Conservation (phyloP, 2,329 filamentous ascomycete species). For the Sclerotinia trifoliorum region DNA sequence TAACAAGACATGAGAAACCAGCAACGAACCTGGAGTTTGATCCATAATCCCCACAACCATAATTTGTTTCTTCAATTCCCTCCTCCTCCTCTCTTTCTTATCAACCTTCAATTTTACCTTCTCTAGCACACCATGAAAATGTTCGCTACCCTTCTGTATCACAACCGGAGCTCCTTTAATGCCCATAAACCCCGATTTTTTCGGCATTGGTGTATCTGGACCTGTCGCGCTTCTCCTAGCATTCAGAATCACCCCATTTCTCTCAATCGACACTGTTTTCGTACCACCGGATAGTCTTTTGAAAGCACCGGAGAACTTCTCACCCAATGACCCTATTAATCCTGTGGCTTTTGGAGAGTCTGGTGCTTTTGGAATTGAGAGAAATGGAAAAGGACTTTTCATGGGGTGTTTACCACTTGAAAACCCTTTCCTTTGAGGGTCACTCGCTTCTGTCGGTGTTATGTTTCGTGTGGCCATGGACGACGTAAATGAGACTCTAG, state of each 20-base stretch:
- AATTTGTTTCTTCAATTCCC: constrained; percentile 35
- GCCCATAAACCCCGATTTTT: constrained; percentile 26
- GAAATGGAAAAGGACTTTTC: constrained; percentile 31
- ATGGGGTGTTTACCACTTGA: constrained; percentile 26
- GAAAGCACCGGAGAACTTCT: constrained; percentile 25
- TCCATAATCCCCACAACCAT: constrained; percentile 32
- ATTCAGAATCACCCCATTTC: constrained; percentile 22
- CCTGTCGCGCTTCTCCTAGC: constrained; percentile 24
- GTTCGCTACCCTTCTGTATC: constrained; percentile 27
- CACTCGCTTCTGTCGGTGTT: neutral
- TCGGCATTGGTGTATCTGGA: constrained; percentile 29
- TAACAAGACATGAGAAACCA: neutral
- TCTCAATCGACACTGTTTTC: neutral
- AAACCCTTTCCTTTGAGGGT: constrained; percentile 20
- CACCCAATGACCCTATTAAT: constrained; percentile 7
- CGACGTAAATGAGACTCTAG: constrained; percentile 6
- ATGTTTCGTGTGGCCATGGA: neutral
- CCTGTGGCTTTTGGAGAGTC: neutral
- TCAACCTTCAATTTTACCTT: constrained; percentile 30
- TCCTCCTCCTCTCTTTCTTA: constrained; percentile 30
- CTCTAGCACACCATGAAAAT: constrained; percentile 26
- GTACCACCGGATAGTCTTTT: constrained; percentile 23
- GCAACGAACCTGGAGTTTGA: constrained; percentile 32
- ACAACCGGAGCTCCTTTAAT: constrained; percentile 17
- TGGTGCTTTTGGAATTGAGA: constrained; percentile 10